A percentile compares a stretch with the other conserved stretches of the same genome.
These are phyloP conservation scores for Magnolia officinalis DNA, from an alignment of 164 flowering plant genomes.

Conservation along the genomic window DNA sequence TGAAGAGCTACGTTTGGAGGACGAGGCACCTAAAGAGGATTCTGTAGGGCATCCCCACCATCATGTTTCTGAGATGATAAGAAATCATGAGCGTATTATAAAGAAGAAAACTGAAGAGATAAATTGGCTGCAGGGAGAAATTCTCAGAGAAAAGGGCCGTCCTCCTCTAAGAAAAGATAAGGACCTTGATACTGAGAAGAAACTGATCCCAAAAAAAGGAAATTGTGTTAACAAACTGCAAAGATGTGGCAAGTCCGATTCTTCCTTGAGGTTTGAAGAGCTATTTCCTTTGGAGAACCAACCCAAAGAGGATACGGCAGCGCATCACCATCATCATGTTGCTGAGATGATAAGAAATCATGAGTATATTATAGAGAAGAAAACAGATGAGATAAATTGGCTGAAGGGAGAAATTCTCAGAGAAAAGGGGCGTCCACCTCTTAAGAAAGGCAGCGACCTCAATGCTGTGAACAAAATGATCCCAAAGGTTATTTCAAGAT, in stretches of 20 bases:
- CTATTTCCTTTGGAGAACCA: background rate
- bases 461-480: slow-evolving; percentile 27
- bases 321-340: slow-evolving; percentile 30
- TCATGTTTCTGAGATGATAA: slow-evolving; percentile 43
- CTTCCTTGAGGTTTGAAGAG: slow-evolving; percentile 4
- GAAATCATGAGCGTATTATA: slow-evolving; percentile 53
- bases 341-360: slow-evolving; percentile 50
- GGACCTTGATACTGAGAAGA: slow-evolving; percentile 22
- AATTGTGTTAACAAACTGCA: slow-evolving; percentile 1
- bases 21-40: slow-evolving; percentile 11
- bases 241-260: slow-evolving; percentile 11
- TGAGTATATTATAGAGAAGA: slow-evolving; percentile 47
- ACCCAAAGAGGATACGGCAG: slow-evolving; percentile 15
- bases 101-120: slow-evolving; percentile 39
- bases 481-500: slow-evolving; percentile 26
- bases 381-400: slow-evolving; percentile 38
- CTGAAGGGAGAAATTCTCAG: slow-evolving; percentile 27
- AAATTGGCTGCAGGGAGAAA: slow-evolving; percentile 30
- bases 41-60: slow-evolving; percentile 21
- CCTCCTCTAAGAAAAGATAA: slow-evolving; percentile 25
- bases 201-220: slow-evolving; percentile 22
- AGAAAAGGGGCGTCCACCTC: slow-evolving; percentile 19
- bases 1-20: slow-evolving; percentile 1
- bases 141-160: slow-evolving; percentile 22
- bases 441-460: slow-evolving; percentile 20